Evolutionary conservation across 495 filamentous ascomycete genomes (phyloP).

Genomic region (Lentithecium fluviatile): DNA sequence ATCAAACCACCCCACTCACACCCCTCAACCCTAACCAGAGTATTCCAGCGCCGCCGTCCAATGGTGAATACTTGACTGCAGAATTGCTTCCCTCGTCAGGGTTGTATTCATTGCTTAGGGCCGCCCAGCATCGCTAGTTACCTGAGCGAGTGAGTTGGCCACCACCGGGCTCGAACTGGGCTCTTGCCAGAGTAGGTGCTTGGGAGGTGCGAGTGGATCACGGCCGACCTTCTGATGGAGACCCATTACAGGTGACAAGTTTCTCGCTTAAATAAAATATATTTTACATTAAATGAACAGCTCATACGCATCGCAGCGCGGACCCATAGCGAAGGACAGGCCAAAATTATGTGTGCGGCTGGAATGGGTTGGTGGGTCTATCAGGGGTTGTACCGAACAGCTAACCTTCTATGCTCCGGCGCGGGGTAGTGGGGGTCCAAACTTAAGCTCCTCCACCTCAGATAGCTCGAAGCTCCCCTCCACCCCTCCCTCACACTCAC

Average conservation of each 20-base stretch:
- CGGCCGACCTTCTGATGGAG: constrained; percentile 33
- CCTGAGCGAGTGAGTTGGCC: constrained; percentile 55
- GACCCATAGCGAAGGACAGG: too few relatives aligned
- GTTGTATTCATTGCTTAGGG: constrained; percentile 63
- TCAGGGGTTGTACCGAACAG: too few relatives aligned
- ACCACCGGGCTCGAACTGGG: constrained; percentile 63
- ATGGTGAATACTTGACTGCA: constrained; percentile 63
- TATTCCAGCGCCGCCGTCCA: constrained; percentile 59
- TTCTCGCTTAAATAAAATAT: not conserved
- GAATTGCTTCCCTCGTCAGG: constrained; percentile 64
- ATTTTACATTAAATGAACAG: too few relatives aligned
- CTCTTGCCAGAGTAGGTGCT: constrained; percentile 40
- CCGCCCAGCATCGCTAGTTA: constrained; percentile 59
- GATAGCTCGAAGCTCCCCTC: too few relatives aligned
- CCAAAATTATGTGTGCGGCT: too few relatives aligned
- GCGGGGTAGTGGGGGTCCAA: too few relatives aligned
- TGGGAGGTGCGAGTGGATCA: constrained; percentile 20
- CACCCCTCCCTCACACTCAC: too few relatives aligned
- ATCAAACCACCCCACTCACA: constrained; percentile 24
- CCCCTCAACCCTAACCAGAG: constrained; percentile 50
- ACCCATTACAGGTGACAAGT: constrained; percentile 33
- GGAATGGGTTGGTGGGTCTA: too few relatives aligned
- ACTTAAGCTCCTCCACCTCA: too few relatives aligned
- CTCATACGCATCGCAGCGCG: too few relatives aligned
- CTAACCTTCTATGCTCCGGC: too few relatives aligned